Evolutionary conservation across 228 moss, liverwort and hornwort genomes (phyloP).

Genomic region (Sphagnum fallax): DNA sequence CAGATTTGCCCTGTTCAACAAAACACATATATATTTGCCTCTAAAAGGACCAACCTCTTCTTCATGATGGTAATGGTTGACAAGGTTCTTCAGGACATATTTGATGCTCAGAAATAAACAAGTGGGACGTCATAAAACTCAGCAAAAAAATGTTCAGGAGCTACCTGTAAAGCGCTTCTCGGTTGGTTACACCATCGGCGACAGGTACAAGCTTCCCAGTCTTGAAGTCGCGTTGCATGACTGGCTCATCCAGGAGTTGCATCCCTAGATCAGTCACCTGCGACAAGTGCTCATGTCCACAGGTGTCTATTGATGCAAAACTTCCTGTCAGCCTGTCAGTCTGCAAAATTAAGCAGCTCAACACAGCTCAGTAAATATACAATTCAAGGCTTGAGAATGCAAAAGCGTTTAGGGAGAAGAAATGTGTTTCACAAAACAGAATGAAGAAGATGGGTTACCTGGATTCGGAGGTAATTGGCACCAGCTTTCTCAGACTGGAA

Average conservation of each 20-base stretch:
- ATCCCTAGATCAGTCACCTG: conserved; percentile 46
- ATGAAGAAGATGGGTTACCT: conserved; percentile 12
- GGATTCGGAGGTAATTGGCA: conserved; percentile 59
- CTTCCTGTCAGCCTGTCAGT: neutral
- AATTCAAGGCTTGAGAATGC: neutral
- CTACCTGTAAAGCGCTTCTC: conserved; percentile 60
- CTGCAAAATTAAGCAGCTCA: neutral
- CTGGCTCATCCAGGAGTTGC: conserved; percentile 48
- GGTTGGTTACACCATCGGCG: conserved; percentile 37
- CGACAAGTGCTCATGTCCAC: conserved; percentile 27
- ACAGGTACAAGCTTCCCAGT: conserved; percentile 32
- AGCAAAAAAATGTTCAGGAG: neutral
- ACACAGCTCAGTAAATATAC: neutral
- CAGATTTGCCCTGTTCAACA: no score
- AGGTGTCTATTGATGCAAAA: conserved; percentile 26
- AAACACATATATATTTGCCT: no score
- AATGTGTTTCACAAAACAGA: neutral
- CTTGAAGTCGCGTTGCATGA: conserved; percentile 34
- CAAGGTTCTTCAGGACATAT: neutral
- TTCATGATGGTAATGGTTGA: neutral
- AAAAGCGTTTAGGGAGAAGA: no score
- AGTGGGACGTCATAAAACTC: neutral
- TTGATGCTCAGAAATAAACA: neutral
- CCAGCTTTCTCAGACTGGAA: conserved; percentile 44
- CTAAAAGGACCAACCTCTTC: no score